Conservation (phyloP, 1,139 yeast genomes). For the Kurtzmaniella quercitrusa region DNA sequence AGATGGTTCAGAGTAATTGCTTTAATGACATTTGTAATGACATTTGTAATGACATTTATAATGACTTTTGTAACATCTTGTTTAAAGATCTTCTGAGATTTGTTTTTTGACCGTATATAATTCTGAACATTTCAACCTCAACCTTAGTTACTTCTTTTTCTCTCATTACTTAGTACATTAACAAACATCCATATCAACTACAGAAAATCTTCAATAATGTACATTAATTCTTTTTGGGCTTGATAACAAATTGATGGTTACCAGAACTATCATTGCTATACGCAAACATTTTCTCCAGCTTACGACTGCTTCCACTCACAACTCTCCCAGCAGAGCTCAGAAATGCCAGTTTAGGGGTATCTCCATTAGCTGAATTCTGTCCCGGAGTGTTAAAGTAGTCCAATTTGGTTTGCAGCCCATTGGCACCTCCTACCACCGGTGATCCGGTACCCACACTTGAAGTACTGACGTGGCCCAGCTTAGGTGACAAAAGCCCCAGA, state of each 20-base stretch:
- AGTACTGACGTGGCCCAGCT: slow-evolving; percentile 19
- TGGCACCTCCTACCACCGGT: slow-evolving; percentile 3
- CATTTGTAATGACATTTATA: no score
- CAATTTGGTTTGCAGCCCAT: slow-evolving; percentile 1
- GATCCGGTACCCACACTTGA: slow-evolving; percentile 7
- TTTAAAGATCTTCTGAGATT: no score
- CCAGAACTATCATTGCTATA: slow-evolving; percentile 43
- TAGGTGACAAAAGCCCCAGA: slow-evolving; percentile 51
- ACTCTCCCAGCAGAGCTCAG: slow-evolving; percentile 23
- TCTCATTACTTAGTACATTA: background rate
- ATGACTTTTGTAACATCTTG: no score
- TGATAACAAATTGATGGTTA: slow-evolving; percentile 37
- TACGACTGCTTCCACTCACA: slow-evolving; percentile 21
- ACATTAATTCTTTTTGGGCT: slow-evolving; percentile 20
- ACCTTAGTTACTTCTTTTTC: background rate
- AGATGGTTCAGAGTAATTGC: no score
- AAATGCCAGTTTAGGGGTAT: slow-evolving; percentile 21
- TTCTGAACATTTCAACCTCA: no score
- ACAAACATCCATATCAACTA: background rate
- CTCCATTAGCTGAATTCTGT: slow-evolving; percentile 4
- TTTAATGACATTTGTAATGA: no score
- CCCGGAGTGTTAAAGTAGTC: slow-evolving; percentile 7
- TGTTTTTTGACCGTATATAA: no score
- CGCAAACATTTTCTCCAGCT: slow-evolving; percentile 37
- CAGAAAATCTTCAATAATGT: no score